phyloP scores from a whole-genome alignment of 2,329 filamentous ascomycete species.

The Stagonosporopsis vannaccii region DNA sequence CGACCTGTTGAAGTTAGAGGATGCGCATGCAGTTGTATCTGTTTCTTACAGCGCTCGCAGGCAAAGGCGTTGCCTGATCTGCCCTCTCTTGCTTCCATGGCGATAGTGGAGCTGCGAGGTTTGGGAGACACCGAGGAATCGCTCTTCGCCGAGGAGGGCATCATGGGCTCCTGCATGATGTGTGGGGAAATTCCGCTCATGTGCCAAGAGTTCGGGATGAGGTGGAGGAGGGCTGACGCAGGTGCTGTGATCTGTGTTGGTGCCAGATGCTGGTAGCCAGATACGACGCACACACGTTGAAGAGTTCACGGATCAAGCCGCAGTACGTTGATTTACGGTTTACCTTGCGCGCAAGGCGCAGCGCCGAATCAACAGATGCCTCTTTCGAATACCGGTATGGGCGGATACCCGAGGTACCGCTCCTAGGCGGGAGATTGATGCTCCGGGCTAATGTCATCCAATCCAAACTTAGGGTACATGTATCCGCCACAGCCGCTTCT shows the following conservation, averaged over 20 bases:
- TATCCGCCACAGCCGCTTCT: constrained; percentile 29
- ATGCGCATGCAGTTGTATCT: not conserved
- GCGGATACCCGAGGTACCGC: constrained; percentile 36
- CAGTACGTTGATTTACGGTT: constrained; percentile 3
- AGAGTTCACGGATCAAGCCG: constrained; percentile 7
- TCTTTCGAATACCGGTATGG: constrained; percentile 17
- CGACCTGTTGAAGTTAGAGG: constrained; percentile 23
- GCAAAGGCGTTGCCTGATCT: constrained; percentile 48
- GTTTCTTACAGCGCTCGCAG: constrained; percentile 40
- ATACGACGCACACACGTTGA: constrained; percentile 8
- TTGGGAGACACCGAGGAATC: constrained; percentile 28
- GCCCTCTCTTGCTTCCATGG: constrained; percentile 47
- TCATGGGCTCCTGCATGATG: constrained; percentile 22
- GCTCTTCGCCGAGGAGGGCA: constrained; percentile 35
- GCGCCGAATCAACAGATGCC: constrained; percentile 13
- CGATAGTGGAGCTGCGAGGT: constrained; percentile 36
- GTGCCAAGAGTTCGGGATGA: constrained; percentile 41
- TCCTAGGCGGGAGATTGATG: constrained; percentile 33
- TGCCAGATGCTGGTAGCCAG: not conserved
- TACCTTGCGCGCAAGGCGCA: constrained; percentile 8
- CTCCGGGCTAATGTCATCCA: constrained; percentile 20
- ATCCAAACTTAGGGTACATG: constrained; percentile 30
- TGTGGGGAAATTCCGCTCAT: constrained; percentile 49
- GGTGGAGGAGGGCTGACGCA: constrained; percentile 14
- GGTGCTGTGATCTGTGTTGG: constrained; percentile 1